Evolutionary conservation across 768 basidiomycete genomes (phyloP), one percentile per base, ranked within the genome.

Genomic region (Mycena venus): DNA sequence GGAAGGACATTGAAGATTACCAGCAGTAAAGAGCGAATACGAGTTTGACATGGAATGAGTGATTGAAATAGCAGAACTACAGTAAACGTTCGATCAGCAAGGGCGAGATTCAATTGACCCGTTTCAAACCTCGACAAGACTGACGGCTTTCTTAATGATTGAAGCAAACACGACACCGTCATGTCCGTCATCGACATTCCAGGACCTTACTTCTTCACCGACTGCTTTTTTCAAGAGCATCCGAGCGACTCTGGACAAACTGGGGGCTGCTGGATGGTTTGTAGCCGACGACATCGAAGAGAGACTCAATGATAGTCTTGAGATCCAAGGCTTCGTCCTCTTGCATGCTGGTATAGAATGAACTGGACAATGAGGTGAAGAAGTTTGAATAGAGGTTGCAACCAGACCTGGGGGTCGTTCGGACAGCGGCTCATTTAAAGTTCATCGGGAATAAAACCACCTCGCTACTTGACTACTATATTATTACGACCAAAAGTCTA

Each of bases 21-120:
- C 80, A 80, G 19, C 72, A 77, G 63, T 75, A 78, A 15, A 78
- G 25, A 10, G 72, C 79, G 21, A 78, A 70, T 6, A 63, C 58
- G 23, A 61, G 69, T 55, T 79, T 79, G 53, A 76, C 75, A 21
- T 68, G 63, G 14, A 80, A 73, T 6, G 78, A 75, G 49, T 72
- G 75, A 2, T 69, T 68, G 15, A 69, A 64, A 66, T 78, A 80
- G 2, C 60, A 76, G 19, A 77, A 69, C 80, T 80, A 38, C 10
- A 42, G 25, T 49, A 9, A 14, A 49, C n/a, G 47, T 23, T 49
- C 14, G n/a, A 25, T 49, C n/a, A 47, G 44, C 19, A 47, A 15
- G 19, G 44, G 19, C 19, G 44, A 6, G 25, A 14, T 14, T 23
- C 19, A 47, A 21, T 47, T 19, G 47, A 14, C 47, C n/a, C n/a